Percentiles rank a stretch among this genome's conserved stretches.
Evolutionary conservation across 139 green algal species (phyloP).

Genomic region (Helicosporidium sp.): DNA sequence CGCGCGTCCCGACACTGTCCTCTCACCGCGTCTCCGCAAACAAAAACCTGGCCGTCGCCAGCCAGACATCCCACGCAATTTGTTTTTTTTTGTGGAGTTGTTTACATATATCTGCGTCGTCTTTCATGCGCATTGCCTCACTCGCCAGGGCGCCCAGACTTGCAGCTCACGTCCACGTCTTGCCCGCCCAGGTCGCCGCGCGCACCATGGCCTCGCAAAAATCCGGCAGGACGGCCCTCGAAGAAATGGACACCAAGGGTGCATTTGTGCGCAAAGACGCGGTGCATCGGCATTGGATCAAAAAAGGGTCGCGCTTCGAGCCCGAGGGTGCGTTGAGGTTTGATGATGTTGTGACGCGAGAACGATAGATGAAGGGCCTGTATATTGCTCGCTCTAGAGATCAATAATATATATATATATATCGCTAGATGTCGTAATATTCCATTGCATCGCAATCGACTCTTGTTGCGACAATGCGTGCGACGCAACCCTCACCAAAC

Average conservation of each 20-base stretch:
- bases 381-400: not conserved
- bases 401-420: not conserved
- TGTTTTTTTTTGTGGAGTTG: too few relatives aligned
- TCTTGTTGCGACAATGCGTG: too few relatives aligned
- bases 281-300: conserved; percentile 24
- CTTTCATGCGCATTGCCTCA: too few relatives aligned
- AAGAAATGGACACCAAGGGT: conserved; percentile 26
- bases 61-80: too few relatives aligned
- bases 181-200: not conserved
- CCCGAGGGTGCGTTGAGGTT: conserved; percentile 27
- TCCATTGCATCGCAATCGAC: not conserved
- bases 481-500: not conserved
- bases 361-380: not conserved
- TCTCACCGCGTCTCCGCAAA: too few relatives aligned
- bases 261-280: conserved; percentile 20
- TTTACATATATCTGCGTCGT: too few relatives aligned
- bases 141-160: too few relatives aligned
- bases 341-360: not conserved
- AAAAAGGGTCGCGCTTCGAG: conserved; percentile 21
- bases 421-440: not conserved
- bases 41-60: too few relatives aligned
- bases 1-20: too few relatives aligned
- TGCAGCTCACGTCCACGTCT: not conserved
- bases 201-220: conserved; percentile 3
- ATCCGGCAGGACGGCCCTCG: conserved; percentile 28